phyloP scores from a whole-genome alignment of 2,329 filamentous ascomycete genomes.

The Pseudonectria buxi region DNA sequence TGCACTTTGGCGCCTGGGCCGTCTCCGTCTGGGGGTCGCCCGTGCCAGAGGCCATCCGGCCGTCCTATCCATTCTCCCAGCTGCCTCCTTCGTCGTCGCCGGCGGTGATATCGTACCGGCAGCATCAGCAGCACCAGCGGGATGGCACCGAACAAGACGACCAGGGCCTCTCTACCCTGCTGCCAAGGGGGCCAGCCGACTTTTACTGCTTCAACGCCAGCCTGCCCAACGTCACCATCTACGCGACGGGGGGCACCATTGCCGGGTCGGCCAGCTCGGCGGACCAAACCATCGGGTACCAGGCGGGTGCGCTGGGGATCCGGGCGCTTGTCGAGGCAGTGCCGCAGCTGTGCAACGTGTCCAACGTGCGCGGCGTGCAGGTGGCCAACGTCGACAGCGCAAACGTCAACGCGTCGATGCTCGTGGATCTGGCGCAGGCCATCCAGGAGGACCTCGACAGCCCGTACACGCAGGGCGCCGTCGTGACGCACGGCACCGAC shows the following conservation, averaged over 20 bases:
- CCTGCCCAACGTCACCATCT: slow-evolving; percentile 51
- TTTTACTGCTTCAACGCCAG: slow-evolving; percentile 20
- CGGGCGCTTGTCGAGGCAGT: slow-evolving; percentile 47
- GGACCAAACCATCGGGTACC: slow-evolving; percentile 39
- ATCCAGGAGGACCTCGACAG: slow-evolving; percentile 42
- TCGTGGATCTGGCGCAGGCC: slow-evolving; percentile 39
- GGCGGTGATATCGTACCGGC: neutral
- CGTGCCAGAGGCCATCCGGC: slow-evolving; percentile 14
- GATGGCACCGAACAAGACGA: too few species aligned
- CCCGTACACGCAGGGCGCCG: slow-evolving; percentile 39
- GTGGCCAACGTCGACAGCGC: slow-evolving; percentile 42
- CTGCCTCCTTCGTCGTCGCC: too few species aligned
- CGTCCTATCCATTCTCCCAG: slow-evolving; percentile 9
- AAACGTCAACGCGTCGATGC: slow-evolving; percentile 41
- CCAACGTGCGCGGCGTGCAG: slow-evolving; percentile 48
- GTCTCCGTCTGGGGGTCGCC: slow-evolving; percentile 21
- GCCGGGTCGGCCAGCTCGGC: slow-evolving; percentile 44
- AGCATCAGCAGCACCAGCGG: slow-evolving; percentile 12
- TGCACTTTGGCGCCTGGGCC: slow-evolving; percentile 18
- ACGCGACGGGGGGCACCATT: slow-evolving; percentile 53
- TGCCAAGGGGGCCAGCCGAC: slow-evolving; percentile 7
- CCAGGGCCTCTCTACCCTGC: neutral
- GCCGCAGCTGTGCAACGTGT: slow-evolving; percentile 46
- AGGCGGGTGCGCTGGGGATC: slow-evolving; percentile 39
- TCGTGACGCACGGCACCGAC: slow-evolving; percentile 60